Conservation (phyloP, 2,329 filamentous ascomycete genomes). For the Penicillium sp. region DNA sequence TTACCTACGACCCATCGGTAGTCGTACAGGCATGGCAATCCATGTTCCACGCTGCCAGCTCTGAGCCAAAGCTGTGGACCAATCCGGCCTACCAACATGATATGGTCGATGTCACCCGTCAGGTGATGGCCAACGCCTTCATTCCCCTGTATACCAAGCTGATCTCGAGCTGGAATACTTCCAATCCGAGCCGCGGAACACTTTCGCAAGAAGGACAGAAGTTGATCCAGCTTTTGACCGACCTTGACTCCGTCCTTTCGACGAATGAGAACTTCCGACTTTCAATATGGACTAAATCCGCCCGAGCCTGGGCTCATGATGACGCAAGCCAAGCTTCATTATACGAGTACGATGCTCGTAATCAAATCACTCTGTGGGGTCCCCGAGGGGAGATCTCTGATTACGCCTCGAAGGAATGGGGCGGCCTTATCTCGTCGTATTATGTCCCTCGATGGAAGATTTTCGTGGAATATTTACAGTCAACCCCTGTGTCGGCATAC, state of each 20-base stretch:
- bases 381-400: constrained; percentile 50
- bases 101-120: constrained; percentile 51
- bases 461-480: constrained; percentile 42
- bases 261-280: constrained; percentile 47
- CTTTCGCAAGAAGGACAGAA: constrained; percentile 28
- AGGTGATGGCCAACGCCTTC: constrained; percentile 51
- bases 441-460: constrained; percentile 50
- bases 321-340: constrained; percentile 33
- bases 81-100: constrained; percentile 49
- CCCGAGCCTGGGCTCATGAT: constrained; percentile 32
- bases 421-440: constrained; percentile 48
- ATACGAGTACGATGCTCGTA: constrained; percentile 49
- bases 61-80: constrained; percentile 38
- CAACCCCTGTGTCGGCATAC: constrained; percentile 8
- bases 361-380: constrained; percentile 54
- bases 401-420: constrained; percentile 53
- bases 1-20: constrained; percentile 43
- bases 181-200: constrained; percentile 15
- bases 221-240: constrained; percentile 36
- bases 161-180: constrained; percentile 34
- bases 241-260: constrained; percentile 45
- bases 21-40: constrained; percentile 43
- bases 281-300: constrained; percentile 42
- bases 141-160: constrained; percentile 40
- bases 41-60: constrained; percentile 38